These are phyloP conservation scores for Melampsora americana DNA, from an alignment of 1,284 basidiomycete genomes.

Conservation along the genomic window DNA sequence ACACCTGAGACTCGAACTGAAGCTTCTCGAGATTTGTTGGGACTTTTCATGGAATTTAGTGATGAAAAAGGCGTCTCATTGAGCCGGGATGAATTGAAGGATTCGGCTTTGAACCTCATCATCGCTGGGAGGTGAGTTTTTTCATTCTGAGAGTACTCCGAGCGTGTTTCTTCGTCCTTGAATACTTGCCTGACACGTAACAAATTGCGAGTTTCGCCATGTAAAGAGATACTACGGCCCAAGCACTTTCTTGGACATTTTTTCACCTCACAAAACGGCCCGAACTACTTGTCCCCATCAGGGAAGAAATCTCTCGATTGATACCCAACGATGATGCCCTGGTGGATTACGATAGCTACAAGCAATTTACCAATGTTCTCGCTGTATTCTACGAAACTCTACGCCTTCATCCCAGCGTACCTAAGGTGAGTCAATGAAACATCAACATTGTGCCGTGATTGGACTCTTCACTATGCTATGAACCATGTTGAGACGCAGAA, in stretches of 20 bases:
- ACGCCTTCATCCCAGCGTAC: conserved; percentile 46
- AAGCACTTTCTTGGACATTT: conserved; percentile 47
- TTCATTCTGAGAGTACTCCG: neutral
- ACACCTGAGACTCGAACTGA: conserved; percentile 1
- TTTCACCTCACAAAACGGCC: conserved; percentile 45
- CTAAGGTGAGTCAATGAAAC: conserved; percentile 26
- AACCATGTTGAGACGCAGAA: neutral
- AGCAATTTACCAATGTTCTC: conserved; percentile 44
- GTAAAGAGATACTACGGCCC: conserved; percentile 46
- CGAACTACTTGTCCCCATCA: conserved; percentile 33
- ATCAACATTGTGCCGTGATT: neutral
- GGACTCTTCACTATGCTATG: neutral
- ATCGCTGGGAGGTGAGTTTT: conserved; percentile 46
- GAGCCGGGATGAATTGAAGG: conserved; percentile 46
- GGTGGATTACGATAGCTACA: conserved; percentile 44
- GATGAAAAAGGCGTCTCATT: conserved; percentile 38
- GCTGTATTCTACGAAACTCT: conserved; percentile 46
- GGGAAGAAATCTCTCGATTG: conserved; percentile 43
- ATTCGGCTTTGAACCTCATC: conserved; percentile 47
- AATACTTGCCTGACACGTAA: neutral
- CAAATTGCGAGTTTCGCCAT: no score
- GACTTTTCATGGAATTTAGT: conserved; percentile 46
- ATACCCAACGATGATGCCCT: conserved; percentile 23
- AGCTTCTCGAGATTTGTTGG: conserved; percentile 37
- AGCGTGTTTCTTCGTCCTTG: neutral